Evolutionary conservation across 1,284 basidiomycete species (phyloP), one percentile per base, ranked within the genome.

Genomic region (Cryptococcus hybrid): DNA sequence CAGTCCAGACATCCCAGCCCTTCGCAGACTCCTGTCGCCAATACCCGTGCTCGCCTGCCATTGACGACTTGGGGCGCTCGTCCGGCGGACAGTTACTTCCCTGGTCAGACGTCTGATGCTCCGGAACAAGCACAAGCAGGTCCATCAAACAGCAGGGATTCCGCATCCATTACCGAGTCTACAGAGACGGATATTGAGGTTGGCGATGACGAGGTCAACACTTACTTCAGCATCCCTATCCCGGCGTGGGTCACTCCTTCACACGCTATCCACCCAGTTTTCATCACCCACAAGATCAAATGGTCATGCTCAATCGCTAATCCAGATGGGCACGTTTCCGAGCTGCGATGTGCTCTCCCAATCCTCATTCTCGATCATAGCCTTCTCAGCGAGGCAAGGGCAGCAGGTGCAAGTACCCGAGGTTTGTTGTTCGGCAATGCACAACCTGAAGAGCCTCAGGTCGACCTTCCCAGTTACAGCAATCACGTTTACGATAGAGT

Each of bases 401-500:
- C 82, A 0, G 83, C 86, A 34, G 88, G 90, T 5, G 82, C 85
- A 30, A 82, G 82, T 8, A 90, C 90, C 0, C 84, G 92, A 30
- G 84, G 87, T 36, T 76, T 87, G 6, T 77, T 87, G 7, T 84
- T 86, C 49, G 85, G 84, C 30, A 77, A 80, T 5, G 68, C 74
- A 35, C 66, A 73, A 11, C 78, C 78, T 0, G 81, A 83, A 39
- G 83, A 85, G 49, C 84, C 84, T 30, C 89, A 87, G 49, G 69
- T 83, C 56, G 88, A 92, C 69, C 83, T 93, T 11, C 93, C 90
- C 0, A 89, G 88, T 61, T 96, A 95, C 77, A 84, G 82, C 18
- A 85, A 90, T 52, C 92, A 96, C 75, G 86, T 96, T 9, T 85
- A 89, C 48, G 92, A 96, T 74, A 84, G 92, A 39, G 85, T 96